Conservation (phyloP, 2,329 filamentous ascomycete genomes). For the Colletotrichum graminicola region DNA sequence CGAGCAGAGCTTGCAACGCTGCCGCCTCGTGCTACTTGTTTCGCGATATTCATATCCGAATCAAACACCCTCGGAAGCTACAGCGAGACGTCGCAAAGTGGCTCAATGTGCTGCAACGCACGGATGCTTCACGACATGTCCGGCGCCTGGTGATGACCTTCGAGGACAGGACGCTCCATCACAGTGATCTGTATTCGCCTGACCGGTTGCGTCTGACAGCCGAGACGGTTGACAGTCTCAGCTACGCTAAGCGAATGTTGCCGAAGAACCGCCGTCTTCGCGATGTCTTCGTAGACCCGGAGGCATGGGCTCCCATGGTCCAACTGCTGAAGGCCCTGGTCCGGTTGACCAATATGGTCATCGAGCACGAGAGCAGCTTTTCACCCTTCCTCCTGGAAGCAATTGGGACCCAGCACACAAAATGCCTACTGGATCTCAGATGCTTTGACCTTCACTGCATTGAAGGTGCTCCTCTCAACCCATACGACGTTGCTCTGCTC, state of each 20-base stretch:
- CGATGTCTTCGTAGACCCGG: slow-evolving; percentile 11
- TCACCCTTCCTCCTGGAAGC: slow-evolving; percentile 8
- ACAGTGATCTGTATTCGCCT: slow-evolving; percentile 20
- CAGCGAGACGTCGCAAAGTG: slow-evolving; percentile 9
- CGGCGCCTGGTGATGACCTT: slow-evolving; percentile 13
- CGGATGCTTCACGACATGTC: slow-evolving; percentile 14
- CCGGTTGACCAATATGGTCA: not conserved
- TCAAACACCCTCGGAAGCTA: slow-evolving; percentile 7
- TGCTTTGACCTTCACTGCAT: not conserved
- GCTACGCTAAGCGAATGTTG: slow-evolving; percentile 1
- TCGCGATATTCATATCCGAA: slow-evolving; percentile 6
- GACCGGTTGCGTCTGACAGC: not conserved
- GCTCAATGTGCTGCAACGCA: not conserved
- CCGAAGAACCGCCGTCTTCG: slow-evolving; percentile 13
- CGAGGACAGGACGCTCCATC: slow-evolving; percentile 2
- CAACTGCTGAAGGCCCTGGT: not conserved
- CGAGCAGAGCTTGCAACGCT: not conserved
- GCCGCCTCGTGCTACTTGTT: slow-evolving; percentile 18
- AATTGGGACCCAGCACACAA: not conserved
- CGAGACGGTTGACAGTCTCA: not conserved
- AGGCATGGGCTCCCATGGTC: slow-evolving; percentile 14
- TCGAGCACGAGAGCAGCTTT: slow-evolving; percentile 21
- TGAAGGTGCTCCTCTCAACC: not conserved
- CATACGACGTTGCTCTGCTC: slow-evolving; percentile 5
- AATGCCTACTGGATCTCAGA: slow-evolving; percentile 14